These are phyloP conservation scores for Puccinia brachypodii DNA, from an alignment of 1,284 basidiomycete genomes.

Conservation along the genomic window DNA sequence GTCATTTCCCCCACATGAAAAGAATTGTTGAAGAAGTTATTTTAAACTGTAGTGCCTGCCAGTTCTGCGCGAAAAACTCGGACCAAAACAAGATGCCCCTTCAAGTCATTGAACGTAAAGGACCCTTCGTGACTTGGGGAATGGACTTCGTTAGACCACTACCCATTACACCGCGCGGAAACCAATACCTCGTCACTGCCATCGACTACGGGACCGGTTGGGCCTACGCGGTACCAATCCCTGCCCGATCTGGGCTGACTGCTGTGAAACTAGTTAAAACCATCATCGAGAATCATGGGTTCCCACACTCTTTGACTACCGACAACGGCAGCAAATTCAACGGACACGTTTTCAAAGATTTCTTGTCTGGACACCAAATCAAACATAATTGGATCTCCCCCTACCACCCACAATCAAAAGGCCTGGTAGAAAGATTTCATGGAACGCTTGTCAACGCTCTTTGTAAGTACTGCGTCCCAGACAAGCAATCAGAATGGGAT, in stretches of 20 bases:
- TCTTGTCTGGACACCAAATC: slow-evolving; percentile 2
- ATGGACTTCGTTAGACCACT: slow-evolving; percentile 16
- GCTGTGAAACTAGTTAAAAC: not conserved
- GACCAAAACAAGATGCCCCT: slow-evolving; percentile 2
- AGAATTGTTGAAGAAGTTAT: not conserved
- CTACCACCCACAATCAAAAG: slow-evolving; percentile 36
- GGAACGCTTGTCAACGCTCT: not conserved
- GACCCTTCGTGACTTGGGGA: slow-evolving; percentile 12
- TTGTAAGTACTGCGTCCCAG: not conserved
- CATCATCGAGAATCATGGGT: slow-evolving; percentile 7
- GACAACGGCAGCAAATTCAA: slow-evolving; percentile 21
- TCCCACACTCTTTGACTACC: slow-evolving; percentile 11
- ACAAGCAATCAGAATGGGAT: slow-evolving; percentile 30
- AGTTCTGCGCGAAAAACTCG: not conserved
- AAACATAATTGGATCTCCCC: slow-evolving; percentile 10
- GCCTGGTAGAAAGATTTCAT: slow-evolving; percentile 24
- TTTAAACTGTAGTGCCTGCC: not conserved
- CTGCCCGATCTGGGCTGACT: not conserved
- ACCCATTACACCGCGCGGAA: not conserved
- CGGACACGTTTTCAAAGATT: not conserved
- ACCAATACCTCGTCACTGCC: slow-evolving; percentile 10
- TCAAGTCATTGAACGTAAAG: not conserved
- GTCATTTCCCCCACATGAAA: not conserved
- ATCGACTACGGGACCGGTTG: slow-evolving; percentile 36
- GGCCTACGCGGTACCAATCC: slow-evolving; percentile 7